Evolutionary conservation across 2,329 filamentous ascomycete species (phyloP).

Genomic region (Ciborinia camelliae): DNA sequence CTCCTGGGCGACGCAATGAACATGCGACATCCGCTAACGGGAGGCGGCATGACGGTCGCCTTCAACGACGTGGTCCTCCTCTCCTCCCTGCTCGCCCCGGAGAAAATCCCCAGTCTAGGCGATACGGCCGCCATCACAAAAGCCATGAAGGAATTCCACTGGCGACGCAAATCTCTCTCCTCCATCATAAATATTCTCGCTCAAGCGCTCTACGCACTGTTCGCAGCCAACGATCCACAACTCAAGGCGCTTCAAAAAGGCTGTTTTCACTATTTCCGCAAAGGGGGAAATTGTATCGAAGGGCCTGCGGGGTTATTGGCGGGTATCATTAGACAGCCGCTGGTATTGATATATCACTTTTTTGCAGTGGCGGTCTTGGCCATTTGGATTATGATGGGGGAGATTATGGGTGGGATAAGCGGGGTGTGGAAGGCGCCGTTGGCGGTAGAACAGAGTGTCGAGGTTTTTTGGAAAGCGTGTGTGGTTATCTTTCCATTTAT

Average conservation of each 20-base stretch:
- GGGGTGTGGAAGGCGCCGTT: constrained; percentile 58
- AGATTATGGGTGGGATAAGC: constrained; percentile 50
- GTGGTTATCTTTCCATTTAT: constrained; percentile 81
- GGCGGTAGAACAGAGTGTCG: constrained; percentile 59
- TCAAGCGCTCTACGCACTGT: constrained; percentile 86
- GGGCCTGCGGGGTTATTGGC: constrained; percentile 79
- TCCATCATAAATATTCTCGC: constrained; percentile 97
- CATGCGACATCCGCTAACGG: constrained; percentile 98
- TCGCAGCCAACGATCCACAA: constrained; percentile 77
- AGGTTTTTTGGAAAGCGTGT: constrained; percentile 77
- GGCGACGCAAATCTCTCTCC: constrained; percentile 76
- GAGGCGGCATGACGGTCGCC: constrained; percentile 96
- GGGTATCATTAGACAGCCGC: constrained; percentile 73
- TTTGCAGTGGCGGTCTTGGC: constrained; percentile 87
- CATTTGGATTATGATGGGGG: constrained; percentile 59
- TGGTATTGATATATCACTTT: constrained; percentile 85
- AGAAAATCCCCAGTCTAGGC: constrained; percentile 63
- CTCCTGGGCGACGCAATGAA: constrained; percentile 94
- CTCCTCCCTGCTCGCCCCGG: constrained; percentile 67
- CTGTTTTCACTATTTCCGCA: constrained; percentile 89
- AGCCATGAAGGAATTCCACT: constrained; percentile 75
- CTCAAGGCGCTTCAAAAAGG: constrained; percentile 79
- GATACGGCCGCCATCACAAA: constrained; percentile 61
- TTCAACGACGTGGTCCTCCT: constrained; percentile 88
- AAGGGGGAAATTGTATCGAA: constrained; percentile 65